Evolutionary conservation across 306 rosid species (phyloP), one percentile per base, ranked within the genome.

Genomic region (Acacia melanoxylon): DNA sequence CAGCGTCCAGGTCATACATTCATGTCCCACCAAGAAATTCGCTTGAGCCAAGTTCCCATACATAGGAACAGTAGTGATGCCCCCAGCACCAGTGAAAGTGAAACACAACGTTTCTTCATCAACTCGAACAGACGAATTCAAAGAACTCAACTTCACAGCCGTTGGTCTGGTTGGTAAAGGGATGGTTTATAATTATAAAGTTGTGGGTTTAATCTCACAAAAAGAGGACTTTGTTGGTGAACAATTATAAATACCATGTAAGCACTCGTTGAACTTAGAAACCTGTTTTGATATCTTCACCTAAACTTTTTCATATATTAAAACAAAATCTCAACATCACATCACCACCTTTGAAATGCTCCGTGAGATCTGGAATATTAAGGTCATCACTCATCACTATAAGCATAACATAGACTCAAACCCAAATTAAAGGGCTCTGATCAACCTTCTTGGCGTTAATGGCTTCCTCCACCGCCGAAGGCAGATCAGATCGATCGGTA

Each of bases 21-120:
- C 41, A 6, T 37, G 1, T 0, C 91, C 90, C 0, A 91, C 81
- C 61, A 73, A 44, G 46, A 87, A 84, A 81, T 91, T 79, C 24
- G 85, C 65, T 65, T 86, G 91, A 49, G 90, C 92, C 58, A 91
- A 45, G 83, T 91, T 91, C 27, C 92, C 92, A 35, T 56, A 76
- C 13, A 91, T 81, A 5, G 41, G 11, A 63, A 29, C 73, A 2
- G 86, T 25, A 0, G 85, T 0, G 9, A 59, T 46, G 4, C 6
- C 9, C 17, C 33, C 20, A 0, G 80, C 0, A 0, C 87, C 4
- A 3, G 51, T 0, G 75, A 90, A 61, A 0, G 88, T 71, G 22
- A 91, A 84, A 81, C 94, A 90, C 4, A 85, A 20, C 52, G 86
- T 8, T 65, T 81, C 82, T 1, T 86, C 76, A 0, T 35, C 78